These are phyloP conservation scores for Microbotryomycetes sp. DNA, from an alignment of 1,284 basidiomycete genomes.

Conservation along the genomic window DNA sequence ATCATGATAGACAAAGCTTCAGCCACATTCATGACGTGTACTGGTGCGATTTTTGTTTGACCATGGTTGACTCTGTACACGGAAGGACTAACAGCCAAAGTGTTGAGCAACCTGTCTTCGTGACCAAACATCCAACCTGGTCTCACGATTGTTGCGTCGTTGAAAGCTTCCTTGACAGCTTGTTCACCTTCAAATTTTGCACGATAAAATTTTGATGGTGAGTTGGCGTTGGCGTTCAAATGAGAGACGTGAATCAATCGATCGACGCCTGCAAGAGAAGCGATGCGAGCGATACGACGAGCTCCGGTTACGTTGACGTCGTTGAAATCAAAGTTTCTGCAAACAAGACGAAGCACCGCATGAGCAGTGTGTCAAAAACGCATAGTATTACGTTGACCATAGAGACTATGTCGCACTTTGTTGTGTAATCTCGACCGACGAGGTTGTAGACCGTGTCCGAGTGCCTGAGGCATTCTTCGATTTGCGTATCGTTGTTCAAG, in stretches of 20 bases:
- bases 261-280: slow-evolving; percentile 68
- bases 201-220: slow-evolving; percentile 75
- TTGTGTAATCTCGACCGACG: slow-evolving; percentile 82
- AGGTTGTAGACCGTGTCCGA: slow-evolving; percentile 98
- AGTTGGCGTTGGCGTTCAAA: slow-evolving; percentile 76
- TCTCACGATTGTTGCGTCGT: slow-evolving; percentile 80
- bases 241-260: slow-evolving; percentile 94
- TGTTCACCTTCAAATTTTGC: slow-evolving; percentile 88
- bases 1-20: slow-evolving; percentile 79
- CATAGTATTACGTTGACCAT: not conserved
- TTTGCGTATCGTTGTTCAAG: slow-evolving; percentile 76
- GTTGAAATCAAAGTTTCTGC: slow-evolving; percentile 73
- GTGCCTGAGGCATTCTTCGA: slow-evolving; percentile 87
- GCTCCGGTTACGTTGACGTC: slow-evolving; percentile 71
- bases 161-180: slow-evolving; percentile 76
- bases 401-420: slow-evolving; percentile 55
- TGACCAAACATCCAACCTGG: slow-evolving; percentile 82
- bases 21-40: slow-evolving; percentile 90
- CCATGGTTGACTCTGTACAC: slow-evolving; percentile 90
- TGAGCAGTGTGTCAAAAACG: not conserved
- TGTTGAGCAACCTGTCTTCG: slow-evolving; percentile 91
- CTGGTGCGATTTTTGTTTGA: slow-evolving; percentile 78
- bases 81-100: slow-evolving; percentile 87
- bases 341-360: slow-evolving; percentile 26
- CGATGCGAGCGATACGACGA: slow-evolving; percentile 64